These are phyloP conservation scores for Xerocomellus amylosporus DNA, from an alignment of 768 basidiomycete genomes.

Conservation along the genomic window DNA sequence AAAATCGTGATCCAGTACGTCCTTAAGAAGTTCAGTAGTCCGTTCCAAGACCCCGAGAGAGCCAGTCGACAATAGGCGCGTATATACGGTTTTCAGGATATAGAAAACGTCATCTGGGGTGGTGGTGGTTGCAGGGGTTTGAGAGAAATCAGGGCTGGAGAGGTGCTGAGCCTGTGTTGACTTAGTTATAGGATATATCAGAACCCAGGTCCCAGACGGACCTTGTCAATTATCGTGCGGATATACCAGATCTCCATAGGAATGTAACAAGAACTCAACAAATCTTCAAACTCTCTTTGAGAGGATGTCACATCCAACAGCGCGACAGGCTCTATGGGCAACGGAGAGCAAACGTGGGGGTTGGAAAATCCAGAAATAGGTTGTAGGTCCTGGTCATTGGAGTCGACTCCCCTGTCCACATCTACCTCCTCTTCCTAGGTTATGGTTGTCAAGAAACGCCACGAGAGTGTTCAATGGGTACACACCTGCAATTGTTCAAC, in stretches of 20 bases:
- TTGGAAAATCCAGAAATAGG: neutral
- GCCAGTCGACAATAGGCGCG: slow-evolving; percentile 76
- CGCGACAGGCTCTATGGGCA: slow-evolving; percentile 10
- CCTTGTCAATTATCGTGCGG: slow-evolving; percentile 84
- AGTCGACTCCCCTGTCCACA: slow-evolving; percentile 1
- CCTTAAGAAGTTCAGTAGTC: slow-evolving; percentile 61
- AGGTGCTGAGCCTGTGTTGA: slow-evolving; percentile 76
- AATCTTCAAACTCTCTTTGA: slow-evolving; percentile 57
- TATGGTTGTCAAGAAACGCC: neutral
- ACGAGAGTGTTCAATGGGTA: neutral
- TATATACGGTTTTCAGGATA: slow-evolving; percentile 81
- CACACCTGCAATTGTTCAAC: slow-evolving; percentile 66
- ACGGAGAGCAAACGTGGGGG: neutral
- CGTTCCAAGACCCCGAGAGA: slow-evolving; percentile 55
- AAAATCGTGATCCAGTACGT: slow-evolving; percentile 81
- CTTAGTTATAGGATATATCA: neutral
- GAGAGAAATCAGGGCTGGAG: slow-evolving; percentile 67
- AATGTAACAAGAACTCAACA: slow-evolving; percentile 74
- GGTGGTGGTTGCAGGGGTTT: slow-evolving; percentile 64
- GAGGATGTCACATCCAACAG: slow-evolving; percentile 52
- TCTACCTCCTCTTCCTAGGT: slow-evolving; percentile 18
- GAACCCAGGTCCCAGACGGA: slow-evolving; percentile 27
- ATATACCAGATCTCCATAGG: slow-evolving; percentile 94
- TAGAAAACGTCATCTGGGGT: slow-evolving; percentile 96
- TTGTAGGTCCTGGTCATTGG: slow-evolving; percentile 5